Evolutionary conservation across 2,329 filamentous ascomycete genomes (phyloP).

Genomic region (Monosporascus ibericus): DNA sequence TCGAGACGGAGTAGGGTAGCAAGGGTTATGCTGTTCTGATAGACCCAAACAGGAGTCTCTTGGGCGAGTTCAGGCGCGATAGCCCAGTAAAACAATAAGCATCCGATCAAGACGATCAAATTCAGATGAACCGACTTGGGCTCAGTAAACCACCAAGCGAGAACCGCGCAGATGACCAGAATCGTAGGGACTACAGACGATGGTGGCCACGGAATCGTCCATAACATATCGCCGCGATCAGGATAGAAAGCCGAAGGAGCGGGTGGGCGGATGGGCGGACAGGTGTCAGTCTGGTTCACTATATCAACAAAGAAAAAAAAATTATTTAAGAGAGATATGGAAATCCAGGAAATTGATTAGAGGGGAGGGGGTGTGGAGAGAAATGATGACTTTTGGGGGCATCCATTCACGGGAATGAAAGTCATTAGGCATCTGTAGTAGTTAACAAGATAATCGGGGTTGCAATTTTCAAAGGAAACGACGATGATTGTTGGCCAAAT

Average conservation of each 20-base stretch:
- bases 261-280: constrained; percentile 2
- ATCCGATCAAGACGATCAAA: constrained; percentile 33
- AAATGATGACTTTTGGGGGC: too few relatives aligned
- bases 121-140: constrained; percentile 37
- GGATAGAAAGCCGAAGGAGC: constrained; percentile 13
- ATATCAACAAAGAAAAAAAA: constrained; percentile 16
- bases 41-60: constrained; percentile 29
- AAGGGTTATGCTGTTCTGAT: constrained; percentile 25
- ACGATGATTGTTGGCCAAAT: too few relatives aligned
- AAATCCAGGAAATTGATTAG: too few relatives aligned
- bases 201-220: constrained; percentile 38
- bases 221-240: constrained; percentile 41
- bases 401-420: too few relatives aligned
- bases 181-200: constrained; percentile 33
- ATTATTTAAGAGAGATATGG: too few relatives aligned
- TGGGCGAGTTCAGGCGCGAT: constrained; percentile 34
- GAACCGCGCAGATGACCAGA: constrained; percentile 35
- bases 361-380: too few relatives aligned
- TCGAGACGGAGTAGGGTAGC: constrained; percentile 39
- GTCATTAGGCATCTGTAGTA: too few relatives aligned
- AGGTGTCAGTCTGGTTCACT: neutral
- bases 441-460: too few relatives aligned
- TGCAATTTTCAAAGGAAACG: too few relatives aligned
- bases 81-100: constrained; percentile 35
- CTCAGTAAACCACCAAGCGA: constrained; percentile 40